Evolutionary conservation across 352 stramenopile species (phyloP).

Genomic region (Pythium myriotylum): DNA sequence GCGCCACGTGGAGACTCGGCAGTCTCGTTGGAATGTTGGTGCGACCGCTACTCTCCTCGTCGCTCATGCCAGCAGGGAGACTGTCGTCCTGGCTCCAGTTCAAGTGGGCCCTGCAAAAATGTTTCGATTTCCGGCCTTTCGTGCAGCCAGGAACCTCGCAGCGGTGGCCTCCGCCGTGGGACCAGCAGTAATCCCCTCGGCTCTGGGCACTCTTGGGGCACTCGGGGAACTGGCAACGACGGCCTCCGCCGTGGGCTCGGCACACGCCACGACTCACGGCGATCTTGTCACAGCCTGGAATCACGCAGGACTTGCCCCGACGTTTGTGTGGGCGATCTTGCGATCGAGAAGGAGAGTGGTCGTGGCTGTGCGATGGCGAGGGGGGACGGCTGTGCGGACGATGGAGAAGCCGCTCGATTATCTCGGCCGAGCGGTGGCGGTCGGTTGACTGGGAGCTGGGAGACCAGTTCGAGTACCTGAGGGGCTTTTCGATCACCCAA

Average conservation of each 20-base stretch:
- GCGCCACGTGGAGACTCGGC: no score
- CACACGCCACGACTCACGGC: conserved; percentile 60
- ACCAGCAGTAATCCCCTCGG: conserved; percentile 63
- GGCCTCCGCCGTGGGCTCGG: conserved; percentile 61
- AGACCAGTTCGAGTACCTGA: no score
- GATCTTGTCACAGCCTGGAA: conserved; percentile 58
- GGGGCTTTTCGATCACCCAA: no score
- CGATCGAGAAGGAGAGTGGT: no score
- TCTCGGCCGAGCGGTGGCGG: neutral
- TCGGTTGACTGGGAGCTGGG: neutral
- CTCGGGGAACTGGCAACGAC: conserved; percentile 49
- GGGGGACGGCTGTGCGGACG: neutral
- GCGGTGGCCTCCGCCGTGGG: conserved; percentile 62
- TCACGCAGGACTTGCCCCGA: conserved; percentile 55
- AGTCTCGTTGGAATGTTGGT: no score
- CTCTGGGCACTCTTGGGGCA: conserved; percentile 64
- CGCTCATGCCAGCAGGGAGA: no score
- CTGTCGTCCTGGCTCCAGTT: conserved; percentile 30
- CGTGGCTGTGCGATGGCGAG: neutral
- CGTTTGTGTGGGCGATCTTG: neutral
- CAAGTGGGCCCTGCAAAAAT: conserved; percentile 61
- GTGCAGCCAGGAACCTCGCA: conserved; percentile 62
- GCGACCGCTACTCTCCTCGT: no score
- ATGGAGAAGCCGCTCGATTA: conserved; percentile 1
- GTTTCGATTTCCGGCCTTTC: conserved; percentile 60